Evolutionary conservation across 2,329 filamentous ascomycete species (phyloP).

Genomic region (Elsinoe fawcettii): DNA sequence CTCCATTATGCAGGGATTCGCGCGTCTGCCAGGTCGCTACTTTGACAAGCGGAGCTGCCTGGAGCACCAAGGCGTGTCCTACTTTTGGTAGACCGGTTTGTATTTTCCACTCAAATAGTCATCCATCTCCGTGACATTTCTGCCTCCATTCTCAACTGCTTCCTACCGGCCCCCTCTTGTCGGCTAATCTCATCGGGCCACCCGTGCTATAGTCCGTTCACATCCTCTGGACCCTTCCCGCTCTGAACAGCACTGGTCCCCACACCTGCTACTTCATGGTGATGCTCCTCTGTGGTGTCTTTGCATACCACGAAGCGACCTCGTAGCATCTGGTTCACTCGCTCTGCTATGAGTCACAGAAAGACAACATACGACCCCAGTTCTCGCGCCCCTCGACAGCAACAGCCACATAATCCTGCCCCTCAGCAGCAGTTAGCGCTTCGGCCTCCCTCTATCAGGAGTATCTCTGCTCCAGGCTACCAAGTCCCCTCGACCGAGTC

Average conservation of each 20-base stretch:
- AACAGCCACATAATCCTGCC: not conserved
- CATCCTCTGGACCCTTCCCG: not conserved
- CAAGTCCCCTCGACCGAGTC: not conserved
- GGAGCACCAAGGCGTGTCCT: not conserved
- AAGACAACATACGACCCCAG: not conserved
- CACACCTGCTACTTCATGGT: not conserved
- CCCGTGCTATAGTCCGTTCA: not conserved
- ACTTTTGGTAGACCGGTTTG: conserved; percentile 5
- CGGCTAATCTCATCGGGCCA: conserved; percentile 1
- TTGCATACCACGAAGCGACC: not conserved
- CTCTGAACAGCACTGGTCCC: not conserved
- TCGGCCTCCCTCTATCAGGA: not conserved
- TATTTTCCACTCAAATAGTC: conserved; percentile 5
- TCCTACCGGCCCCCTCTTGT: not conserved
- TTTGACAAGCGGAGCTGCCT: conserved; percentile 12
- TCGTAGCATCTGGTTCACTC: not conserved
- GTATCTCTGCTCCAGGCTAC: conserved; percentile 1
- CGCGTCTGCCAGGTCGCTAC: conserved; percentile 13
- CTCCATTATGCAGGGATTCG: conserved; percentile 13
- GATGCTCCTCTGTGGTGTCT: not conserved
- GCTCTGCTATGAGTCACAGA: conserved; percentile 1
- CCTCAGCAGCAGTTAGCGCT: conserved; percentile 2
- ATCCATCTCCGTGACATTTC: not conserved
- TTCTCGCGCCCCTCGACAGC: not conserved
- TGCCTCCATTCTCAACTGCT: not conserved